Conservation (phyloP, 495 filamentous ascomycete species). For the Acidiella bohemica region DNA sequence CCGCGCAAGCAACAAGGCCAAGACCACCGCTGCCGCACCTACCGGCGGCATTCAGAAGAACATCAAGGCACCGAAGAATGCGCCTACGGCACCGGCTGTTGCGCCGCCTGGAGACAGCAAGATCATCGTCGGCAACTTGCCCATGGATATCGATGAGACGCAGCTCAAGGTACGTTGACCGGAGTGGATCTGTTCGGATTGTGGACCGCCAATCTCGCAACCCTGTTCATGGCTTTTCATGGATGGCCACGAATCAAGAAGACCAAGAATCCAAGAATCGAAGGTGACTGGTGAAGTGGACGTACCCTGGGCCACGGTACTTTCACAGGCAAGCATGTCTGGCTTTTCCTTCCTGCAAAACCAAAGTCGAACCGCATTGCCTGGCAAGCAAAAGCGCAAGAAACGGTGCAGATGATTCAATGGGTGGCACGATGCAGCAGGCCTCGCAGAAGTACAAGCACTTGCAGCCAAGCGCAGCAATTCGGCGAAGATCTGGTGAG, state of each 20-base stretch:
- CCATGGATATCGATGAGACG: constrained; percentile 81
- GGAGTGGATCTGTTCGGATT: constrained; percentile 30
- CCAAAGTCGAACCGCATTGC: constrained; percentile 16
- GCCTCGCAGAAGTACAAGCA: no score
- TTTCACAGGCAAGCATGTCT: no score
- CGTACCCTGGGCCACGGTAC: not conserved
- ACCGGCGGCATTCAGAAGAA: constrained; percentile 82
- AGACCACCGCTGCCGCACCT: constrained; percentile 44
- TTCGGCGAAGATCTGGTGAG: no score
- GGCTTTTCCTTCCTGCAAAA: no score
- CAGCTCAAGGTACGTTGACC: constrained; percentile 99
- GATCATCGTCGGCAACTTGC: constrained; percentile 96
- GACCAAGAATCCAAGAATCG: no score
- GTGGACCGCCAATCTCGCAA: no score
- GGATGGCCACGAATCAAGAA: no score
- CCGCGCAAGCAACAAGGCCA: constrained; percentile 35
- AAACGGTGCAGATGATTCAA: constrained; percentile 14
- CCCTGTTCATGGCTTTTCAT: no score
- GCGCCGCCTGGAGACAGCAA: constrained; percentile 61
- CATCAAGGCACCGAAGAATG: constrained; percentile 37
- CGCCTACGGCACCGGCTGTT: constrained; percentile 39
- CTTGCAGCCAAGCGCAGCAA: no score
- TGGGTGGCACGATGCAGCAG: constrained; percentile 7
- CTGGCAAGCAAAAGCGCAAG: constrained; percentile 17
- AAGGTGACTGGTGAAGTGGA: no score